A percentile compares a stretch with the other conserved stretches of the same genome.
phyloP scores from a whole-genome alignment of 352 stramenopile species.

The Globisporangium cederbergense region DNA sequence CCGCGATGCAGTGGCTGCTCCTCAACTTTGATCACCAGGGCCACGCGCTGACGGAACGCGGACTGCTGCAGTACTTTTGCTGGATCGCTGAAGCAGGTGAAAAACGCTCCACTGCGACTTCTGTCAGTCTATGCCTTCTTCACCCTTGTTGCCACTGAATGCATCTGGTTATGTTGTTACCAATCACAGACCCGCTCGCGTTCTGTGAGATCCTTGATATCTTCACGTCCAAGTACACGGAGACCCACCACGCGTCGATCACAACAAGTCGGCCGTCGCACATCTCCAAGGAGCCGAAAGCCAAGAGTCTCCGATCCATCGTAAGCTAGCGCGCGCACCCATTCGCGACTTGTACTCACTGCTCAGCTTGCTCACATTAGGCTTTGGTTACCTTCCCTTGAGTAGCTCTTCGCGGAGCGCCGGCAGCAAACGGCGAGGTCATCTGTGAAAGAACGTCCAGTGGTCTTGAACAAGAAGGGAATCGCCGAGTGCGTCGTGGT shows the following conservation, averaged over 20 bases:
- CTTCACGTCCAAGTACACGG: conserved; percentile 56
- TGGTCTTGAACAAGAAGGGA: conserved; percentile 14
- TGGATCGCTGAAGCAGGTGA: conserved; percentile 65
- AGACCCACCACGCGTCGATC: conserved; percentile 52
- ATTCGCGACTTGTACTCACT: neutral
- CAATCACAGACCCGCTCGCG: conserved; percentile 38
- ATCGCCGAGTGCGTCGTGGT: conserved; percentile 62
- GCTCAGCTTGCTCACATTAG: neutral
- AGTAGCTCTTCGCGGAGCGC: conserved; percentile 15
- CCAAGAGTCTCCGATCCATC: conserved; percentile 19
- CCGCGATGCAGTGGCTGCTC: conserved; percentile 44
- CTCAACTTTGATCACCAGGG: conserved; percentile 48
- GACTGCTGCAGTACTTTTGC: conserved; percentile 63
- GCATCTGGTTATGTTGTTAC: no score
- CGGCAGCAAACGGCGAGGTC: conserved; percentile 3
- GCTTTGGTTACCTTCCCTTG: neutral
- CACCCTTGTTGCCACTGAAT: no score
- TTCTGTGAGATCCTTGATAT: conserved; percentile 60
- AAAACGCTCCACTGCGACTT: neutral
- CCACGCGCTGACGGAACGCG: conserved; percentile 41
- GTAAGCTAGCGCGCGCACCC: neutral
- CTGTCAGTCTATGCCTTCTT: no score
- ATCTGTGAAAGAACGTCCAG: neutral
- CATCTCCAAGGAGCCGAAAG: conserved; percentile 14
- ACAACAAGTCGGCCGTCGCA: conserved; percentile 16